Percentiles rank a stretch among this genome's conserved stretches.
Evolutionary conservation across 1,284 basidiomycete genomes (phyloP).

Genomic region (Exobasidium rhododendri): DNA sequence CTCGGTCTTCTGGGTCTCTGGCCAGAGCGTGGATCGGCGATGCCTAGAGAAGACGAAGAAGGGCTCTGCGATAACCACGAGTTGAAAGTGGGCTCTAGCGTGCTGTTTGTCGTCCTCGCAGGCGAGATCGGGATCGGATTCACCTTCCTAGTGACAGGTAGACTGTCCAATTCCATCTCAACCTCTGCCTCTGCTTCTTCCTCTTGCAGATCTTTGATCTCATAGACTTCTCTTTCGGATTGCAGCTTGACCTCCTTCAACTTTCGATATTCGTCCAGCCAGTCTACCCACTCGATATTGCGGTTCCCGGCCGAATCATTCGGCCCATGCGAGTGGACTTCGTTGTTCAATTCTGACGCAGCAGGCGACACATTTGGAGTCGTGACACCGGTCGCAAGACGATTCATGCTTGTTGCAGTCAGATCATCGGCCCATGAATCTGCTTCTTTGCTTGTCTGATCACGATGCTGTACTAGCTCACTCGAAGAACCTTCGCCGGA

Average conservation of each 20-base stretch:
- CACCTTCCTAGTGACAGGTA: not conserved
- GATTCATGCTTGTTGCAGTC: not conserved
- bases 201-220: slow-evolving; percentile 18
- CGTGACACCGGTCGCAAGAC: not conserved
- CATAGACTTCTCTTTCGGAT: slow-evolving; percentile 50
- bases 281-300: slow-evolving; percentile 63
- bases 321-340: not conserved
- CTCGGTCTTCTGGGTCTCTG: slow-evolving; percentile 4
- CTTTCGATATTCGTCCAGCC: slow-evolving; percentile 62
- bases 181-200: slow-evolving; percentile 26
- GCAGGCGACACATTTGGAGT: slow-evolving; percentile 10
- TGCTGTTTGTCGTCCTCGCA: not conserved
- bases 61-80: slow-evolving; percentile 1
- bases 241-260: slow-evolving; percentile 62
- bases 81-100: not conserved
- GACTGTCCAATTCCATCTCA: slow-evolving; percentile 9
- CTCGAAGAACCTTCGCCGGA: not conserved
- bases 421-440: too few relatives aligned
- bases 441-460: not conserved
- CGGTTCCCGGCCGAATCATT: slow-evolving; percentile 18
- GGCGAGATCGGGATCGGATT: not conserved
- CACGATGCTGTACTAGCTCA: not conserved
- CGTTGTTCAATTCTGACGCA: slow-evolving; percentile 1
- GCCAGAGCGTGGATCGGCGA: not conserved
- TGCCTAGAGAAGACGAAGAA: not conserved